Evolutionary conservation across 306 rosid species (phyloP).

Genomic region (Prunus persica): Prunus_persica_NCBIv2 NC_034014.1:30483501-30484000

Average conservation of each 20-base stretch:
- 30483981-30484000: not conserved
- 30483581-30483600: not conserved
- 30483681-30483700: not conserved
- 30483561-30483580: slow-evolving; percentile 81
- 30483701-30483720: not conserved
- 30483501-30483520: slow-evolving; percentile 89
- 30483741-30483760: not conserved
- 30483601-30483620: not conserved
- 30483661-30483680: not conserved
- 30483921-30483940: slow-evolving; percentile 79
- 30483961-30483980: slow-evolving; percentile 22
- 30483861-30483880: slow-evolving; percentile 88
- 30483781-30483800: not conserved
- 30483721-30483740: not conserved
- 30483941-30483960: slow-evolving; percentile 88
- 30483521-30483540: slow-evolving; percentile 95
- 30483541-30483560: slow-evolving; percentile 88
- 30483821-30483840: slow-evolving; percentile 42
- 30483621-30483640: not conserved
- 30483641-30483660: not conserved
- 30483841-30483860: slow-evolving; percentile 90
- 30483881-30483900: slow-evolving; percentile 95
- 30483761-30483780: not conserved
- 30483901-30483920: slow-evolving; percentile 99
- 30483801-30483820: not conserved